phyloP scores from a whole-genome alignment of 164 flowering plant species.

The Echeveria elegans region DNA sequence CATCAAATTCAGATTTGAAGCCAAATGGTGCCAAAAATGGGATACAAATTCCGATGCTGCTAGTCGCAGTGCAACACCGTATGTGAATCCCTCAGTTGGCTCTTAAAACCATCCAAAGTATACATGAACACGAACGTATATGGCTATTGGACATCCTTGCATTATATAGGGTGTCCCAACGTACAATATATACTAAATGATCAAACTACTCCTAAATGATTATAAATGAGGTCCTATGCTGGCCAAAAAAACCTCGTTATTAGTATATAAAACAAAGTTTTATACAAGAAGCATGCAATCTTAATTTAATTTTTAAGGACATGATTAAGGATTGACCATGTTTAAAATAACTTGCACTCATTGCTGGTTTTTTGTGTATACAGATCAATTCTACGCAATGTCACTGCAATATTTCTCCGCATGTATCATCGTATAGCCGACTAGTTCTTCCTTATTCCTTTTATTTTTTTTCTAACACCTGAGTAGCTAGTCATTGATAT shows the following conservation, averaged over 20 bases:
- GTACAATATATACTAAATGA: no score
- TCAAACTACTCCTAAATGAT: slow-evolving; percentile 2
- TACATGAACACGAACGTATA: no score
- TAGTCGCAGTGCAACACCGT: no score
- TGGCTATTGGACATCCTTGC: no score
- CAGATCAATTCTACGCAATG: background rate
- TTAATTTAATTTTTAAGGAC: background rate
- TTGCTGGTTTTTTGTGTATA: slow-evolving; percentile 3
- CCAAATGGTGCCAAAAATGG: no score
- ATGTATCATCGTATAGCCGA: slow-evolving; percentile 1
- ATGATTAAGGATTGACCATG: background rate
- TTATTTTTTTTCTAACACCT: background rate
- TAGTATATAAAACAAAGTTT: background rate
- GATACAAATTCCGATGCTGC: no score
- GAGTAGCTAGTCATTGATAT: background rate
- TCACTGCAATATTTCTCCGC: background rate
- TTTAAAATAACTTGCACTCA: background rate
- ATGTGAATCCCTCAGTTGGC: no score
- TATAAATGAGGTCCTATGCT: background rate
- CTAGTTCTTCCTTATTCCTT: background rate
- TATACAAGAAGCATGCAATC: background rate
- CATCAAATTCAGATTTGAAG: no score
- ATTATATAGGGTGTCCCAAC: no score
- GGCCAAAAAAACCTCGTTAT: background rate
- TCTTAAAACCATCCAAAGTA: no score